Conservation (phyloP, 352 stramenopile genomes). For the Albugo laibachii region DNA sequence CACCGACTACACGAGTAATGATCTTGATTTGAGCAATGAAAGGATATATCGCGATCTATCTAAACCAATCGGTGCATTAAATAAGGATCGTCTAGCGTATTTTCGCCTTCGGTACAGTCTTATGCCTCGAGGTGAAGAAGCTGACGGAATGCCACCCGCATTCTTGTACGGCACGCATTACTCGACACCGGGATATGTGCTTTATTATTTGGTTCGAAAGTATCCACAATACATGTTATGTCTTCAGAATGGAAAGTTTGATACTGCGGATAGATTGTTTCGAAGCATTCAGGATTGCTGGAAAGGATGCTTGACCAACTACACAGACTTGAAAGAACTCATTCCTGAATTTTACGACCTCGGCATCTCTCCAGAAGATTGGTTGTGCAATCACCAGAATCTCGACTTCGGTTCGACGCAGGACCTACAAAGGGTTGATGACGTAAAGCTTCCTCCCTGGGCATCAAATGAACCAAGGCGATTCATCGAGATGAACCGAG, state of each 20-base stretch:
- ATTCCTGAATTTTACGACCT: conserved; percentile 97
- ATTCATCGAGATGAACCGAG: conserved; percentile 91
- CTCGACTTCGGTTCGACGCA: conserved; percentile 87
- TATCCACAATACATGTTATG: conserved; percentile 90
- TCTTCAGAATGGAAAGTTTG: conserved; percentile 94
- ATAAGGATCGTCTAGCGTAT: conserved; percentile 24
- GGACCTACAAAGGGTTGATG: conserved; percentile 62
- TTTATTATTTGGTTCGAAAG: conserved; percentile 94
- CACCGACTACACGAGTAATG: conserved; percentile 85
- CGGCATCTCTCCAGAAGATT: conserved; percentile 56
- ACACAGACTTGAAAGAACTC: conserved; percentile 96
- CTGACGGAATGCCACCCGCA: conserved; percentile 25
- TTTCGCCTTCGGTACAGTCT: conserved; percentile 48
- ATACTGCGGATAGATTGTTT: conserved; percentile 96
- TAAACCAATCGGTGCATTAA: conserved; percentile 95
- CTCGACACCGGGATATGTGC: conserved; percentile 84
- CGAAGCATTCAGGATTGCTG: conserved; percentile 84
- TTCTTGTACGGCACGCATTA: conserved; percentile 95
- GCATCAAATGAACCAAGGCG: conserved; percentile 81
- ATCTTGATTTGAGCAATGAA: conserved; percentile 86
- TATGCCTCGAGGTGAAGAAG: conserved; percentile 14
- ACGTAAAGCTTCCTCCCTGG: conserved; percentile 89
- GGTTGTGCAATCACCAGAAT: conserved; percentile 91
- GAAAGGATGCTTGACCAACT: conserved; percentile 66
- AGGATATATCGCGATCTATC: conserved; percentile 87